Evolutionary conservation across 441 rosid species (phyloP).

Genomic region (Gossypium lobatum): DNA sequence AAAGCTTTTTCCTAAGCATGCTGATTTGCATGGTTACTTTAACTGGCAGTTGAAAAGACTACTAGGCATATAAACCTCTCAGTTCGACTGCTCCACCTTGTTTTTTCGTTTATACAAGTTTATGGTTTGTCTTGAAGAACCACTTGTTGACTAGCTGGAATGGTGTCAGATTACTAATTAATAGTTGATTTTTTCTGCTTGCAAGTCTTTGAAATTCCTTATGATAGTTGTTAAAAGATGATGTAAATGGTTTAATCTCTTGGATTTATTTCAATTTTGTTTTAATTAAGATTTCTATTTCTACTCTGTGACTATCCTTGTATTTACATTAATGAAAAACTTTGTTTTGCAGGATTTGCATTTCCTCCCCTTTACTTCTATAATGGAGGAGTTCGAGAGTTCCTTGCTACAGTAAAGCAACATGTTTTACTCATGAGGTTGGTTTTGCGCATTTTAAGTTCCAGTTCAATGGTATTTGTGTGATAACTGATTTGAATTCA

Average conservation of each 20-base stretch:
- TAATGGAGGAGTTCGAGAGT: conserved; percentile 92
- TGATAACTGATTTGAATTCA: neutral
- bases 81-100: neutral
- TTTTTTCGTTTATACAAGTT: neutral
- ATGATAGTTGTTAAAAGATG: neutral
- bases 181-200: conserved; percentile 1
- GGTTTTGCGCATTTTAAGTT: conserved; percentile 18
- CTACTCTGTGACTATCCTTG: neutral
- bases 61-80: neutral
- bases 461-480: neutral
- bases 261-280: conserved; percentile 2
- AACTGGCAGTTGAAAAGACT: conserved; percentile 1
- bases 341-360: conserved; percentile 69
- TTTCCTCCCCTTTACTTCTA: conserved; percentile 91
- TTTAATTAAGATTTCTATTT: neutral
- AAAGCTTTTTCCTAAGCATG: neutral
- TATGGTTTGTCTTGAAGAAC: neutral
- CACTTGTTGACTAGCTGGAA: neutral
- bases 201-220: neutral
- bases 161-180: neutral
- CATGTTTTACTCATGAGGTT: conserved; percentile 85
- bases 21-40: neutral
- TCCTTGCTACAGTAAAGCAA: conserved; percentile 82
- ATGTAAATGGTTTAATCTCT: neutral
- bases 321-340: conserved; percentile 13